phyloP scores from a whole-genome alignment of 169 alveolate species.

The Eimeria acervulina region DNA sequence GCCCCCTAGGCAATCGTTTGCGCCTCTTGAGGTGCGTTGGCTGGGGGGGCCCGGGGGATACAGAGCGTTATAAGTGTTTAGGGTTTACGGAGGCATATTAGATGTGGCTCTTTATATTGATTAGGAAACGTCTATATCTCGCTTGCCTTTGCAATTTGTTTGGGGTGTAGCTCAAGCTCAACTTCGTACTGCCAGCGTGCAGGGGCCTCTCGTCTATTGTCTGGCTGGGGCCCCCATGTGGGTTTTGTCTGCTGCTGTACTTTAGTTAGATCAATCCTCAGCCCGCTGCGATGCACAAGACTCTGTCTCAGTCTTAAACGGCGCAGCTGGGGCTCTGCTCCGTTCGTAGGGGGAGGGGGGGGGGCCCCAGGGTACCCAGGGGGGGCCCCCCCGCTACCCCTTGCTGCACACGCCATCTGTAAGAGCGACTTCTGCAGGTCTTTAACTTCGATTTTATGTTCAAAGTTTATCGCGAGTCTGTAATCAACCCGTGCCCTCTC shows the following conservation, averaged over 20 bases:
- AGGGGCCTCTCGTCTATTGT: neutral
- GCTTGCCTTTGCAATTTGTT: conserved; percentile 28
- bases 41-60: too few relatives aligned
- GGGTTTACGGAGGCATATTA: neutral
- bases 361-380: conserved; percentile 34
- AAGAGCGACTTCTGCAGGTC: conserved; percentile 11
- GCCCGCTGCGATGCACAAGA: conserved; percentile 36
- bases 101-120: neutral
- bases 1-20: too few relatives aligned
- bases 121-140: too few relatives aligned
- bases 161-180: conserved; percentile 37
- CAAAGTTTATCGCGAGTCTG: conserved; percentile 44
- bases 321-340: conserved; percentile 13
- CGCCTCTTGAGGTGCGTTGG: too few relatives aligned
- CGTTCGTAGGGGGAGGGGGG: neutral
- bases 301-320: neutral
- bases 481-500: conserved; percentile 34
- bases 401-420: neutral
- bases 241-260: conserved; percentile 49
- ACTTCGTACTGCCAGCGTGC: conserved; percentile 39
- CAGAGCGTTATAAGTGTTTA: too few relatives aligned
- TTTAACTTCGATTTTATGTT: conserved; percentile 31
- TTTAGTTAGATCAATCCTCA: neutral
- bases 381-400: neutral
- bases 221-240: neutral